Evolutionary conservation across 495 filamentous ascomycete species (phyloP).

Genomic region (Friedmanniomyces endolithicus): DNA sequence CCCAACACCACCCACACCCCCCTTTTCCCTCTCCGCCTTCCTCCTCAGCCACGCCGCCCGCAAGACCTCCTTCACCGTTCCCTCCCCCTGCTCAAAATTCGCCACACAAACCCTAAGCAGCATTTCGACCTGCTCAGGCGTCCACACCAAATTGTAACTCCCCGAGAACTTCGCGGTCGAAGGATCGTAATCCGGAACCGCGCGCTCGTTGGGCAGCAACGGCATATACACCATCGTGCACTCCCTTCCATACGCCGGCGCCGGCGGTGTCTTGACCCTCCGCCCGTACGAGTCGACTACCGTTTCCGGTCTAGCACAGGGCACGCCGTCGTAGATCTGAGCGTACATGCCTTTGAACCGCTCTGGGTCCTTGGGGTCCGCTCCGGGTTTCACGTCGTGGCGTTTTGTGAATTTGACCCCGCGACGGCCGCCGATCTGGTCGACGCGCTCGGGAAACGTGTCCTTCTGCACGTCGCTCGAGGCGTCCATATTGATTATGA

Average conservation of each 20-base stretch:
- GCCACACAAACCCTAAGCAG: conserved; percentile 21
- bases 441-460: conserved; percentile 23
- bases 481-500: conserved; percentile 29
- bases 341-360: conserved; percentile 24
- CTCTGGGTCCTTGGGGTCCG: conserved; percentile 20
- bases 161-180: conserved; percentile 26
- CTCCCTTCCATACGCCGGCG: conserved; percentile 10
- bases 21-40: conserved; percentile 13
- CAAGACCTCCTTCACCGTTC: conserved; percentile 20
- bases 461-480: conserved; percentile 27
- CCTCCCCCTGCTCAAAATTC: conserved; percentile 22
- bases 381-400: conserved; percentile 16
- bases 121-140: conserved; percentile 25
- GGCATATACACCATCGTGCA: conserved; percentile 29
- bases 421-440: conserved; percentile 24
- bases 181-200: conserved; percentile 24
- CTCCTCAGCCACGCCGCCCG: conserved; percentile 23
- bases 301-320: conserved; percentile 14
- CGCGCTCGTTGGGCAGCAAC: conserved; percentile 24
- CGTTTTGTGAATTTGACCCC: conserved; percentile 23
- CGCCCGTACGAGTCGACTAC: conserved; percentile 16
- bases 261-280: conserved; percentile 11
- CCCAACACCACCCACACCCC: conserved; percentile 2
- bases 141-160: conserved; percentile 26
- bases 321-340: conserved; percentile 25